Evolutionary conservation across 1,284 basidiomycete species (phyloP).

Genomic region (Trichosporon sp.): DNA sequence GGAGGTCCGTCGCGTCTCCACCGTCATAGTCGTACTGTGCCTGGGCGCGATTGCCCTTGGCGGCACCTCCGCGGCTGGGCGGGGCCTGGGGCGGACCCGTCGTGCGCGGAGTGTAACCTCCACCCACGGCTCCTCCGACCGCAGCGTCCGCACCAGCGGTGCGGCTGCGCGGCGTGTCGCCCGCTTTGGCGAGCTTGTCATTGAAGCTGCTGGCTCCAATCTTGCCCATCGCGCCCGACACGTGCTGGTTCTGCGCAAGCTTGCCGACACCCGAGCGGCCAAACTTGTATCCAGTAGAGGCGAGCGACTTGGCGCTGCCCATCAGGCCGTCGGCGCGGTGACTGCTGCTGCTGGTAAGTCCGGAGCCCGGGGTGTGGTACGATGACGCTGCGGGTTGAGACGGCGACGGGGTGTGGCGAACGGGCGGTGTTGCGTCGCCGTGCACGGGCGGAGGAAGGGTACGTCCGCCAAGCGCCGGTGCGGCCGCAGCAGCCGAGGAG

Average conservation of each 20-base stretch:
- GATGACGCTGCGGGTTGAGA: background rate
- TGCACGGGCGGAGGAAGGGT: slow-evolving; percentile 15
- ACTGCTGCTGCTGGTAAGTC: background rate
- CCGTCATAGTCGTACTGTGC: slow-evolving; percentile 52
- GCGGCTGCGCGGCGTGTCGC: slow-evolving; percentile 24
- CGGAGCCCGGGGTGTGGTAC: background rate
- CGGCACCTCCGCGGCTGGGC: background rate
- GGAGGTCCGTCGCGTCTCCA: slow-evolving; percentile 43
- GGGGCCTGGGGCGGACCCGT: background rate
- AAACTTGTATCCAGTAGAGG: slow-evolving; percentile 38
- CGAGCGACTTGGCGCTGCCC: slow-evolving; percentile 34
- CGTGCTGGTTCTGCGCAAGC: slow-evolving; percentile 29
- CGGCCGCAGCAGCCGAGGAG: background rate
- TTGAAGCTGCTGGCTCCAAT: slow-evolving; percentile 31
- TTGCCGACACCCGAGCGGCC: slow-evolving; percentile 32
- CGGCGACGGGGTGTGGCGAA: background rate
- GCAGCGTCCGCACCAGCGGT: background rate
- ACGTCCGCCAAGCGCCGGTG: background rate
- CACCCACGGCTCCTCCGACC: background rate
- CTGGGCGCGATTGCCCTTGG: slow-evolving; percentile 33
- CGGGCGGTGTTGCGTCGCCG: slow-evolving; percentile 1
- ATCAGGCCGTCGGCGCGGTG: slow-evolving; percentile 18
- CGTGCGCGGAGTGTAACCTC: background rate
- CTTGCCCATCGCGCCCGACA: slow-evolving; percentile 31
- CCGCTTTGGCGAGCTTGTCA: slow-evolving; percentile 22